Conservation (phyloP, 768 basidiomycete genomes). For the Calocera cornea region DNA sequence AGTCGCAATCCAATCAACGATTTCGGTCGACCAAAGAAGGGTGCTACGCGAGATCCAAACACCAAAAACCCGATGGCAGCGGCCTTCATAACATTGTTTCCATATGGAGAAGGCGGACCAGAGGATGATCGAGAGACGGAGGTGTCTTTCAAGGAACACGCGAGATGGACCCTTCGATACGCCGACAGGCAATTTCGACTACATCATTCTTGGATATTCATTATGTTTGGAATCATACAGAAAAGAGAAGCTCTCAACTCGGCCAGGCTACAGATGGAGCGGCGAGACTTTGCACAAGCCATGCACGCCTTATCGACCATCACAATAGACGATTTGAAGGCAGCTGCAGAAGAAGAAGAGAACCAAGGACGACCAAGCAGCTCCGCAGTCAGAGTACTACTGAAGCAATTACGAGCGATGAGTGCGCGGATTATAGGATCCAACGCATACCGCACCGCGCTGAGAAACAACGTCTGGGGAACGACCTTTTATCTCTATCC, state of each 20-base stretch:
- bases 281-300: background rate
- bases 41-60: no score
- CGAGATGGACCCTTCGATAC: slow-evolving; percentile 8
- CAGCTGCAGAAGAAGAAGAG: background rate
- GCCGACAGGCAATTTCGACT: slow-evolving; percentile 5
- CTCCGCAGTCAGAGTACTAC: slow-evolving; percentile 7
- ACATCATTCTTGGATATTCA: slow-evolving; percentile 6
- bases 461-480: slow-evolving; percentile 28
- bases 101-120: no score
- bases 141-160: slow-evolving; percentile 3
- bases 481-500: slow-evolving; percentile 22
- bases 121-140: no score
- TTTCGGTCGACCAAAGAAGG: no score
- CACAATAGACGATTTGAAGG: background rate
- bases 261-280: background rate
- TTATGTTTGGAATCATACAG: slow-evolving; percentile 7
- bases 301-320: background rate
- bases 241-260: background rate
- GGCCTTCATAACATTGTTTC: no score
- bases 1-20: no score
- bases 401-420: slow-evolving; percentile 13
- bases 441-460: slow-evolving; percentile 4
- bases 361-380: background rate
- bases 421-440: slow-evolving; percentile 16
- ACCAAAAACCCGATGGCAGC: no score